Base-by-base conservation (phyloP, 352 stramenopile genomes). In the Pythium oligandrum region DNA sequence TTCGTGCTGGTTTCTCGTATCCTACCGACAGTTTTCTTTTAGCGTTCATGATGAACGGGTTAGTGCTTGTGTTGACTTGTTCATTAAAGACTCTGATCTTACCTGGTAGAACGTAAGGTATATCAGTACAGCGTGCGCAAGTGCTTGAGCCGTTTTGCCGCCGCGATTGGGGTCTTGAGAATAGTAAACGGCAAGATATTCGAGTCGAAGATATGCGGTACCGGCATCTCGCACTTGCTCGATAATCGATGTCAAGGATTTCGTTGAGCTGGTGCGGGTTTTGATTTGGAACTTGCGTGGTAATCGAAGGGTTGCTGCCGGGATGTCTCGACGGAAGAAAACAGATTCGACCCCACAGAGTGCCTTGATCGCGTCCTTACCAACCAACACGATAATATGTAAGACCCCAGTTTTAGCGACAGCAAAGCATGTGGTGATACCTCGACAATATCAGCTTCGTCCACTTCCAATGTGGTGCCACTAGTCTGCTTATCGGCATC, bases 331-430 rank as follows among this genome's bases (percentile, higher is more conserved):
- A 33, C 72, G 67, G 43, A 83, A 84, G 34, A 87, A 44, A 35
- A 73, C 70, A 5, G 80, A 91, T 1, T 86, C 72, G 36, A 91
- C 65, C n/a, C 78, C 80, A 61, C 65, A 77, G 3, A 91, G 55
- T 43, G 68, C 74, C 57, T 69, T 71, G n/a, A 87, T 44, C 1
- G 65, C 67, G 63, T 83, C 75, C 80, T 90, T 48, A 48, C 43
- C 43, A 48, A 48, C 44, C 44, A 55, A 3, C 26, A 30, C 4
- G 37, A 11, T 11, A 26, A 26, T 26, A 26, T 26, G 17, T 26
- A 26, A 26, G 17, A 26, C 17, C 17, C 17, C 17, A 26, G 17
- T 26, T 26, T 26, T 26, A 26, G 17, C 17, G 17, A 26, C 17
- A 26, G 17, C 17, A 44, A 26, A 40, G 32, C 6, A 40, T 8